Evolutionary conservation across 2,329 filamentous ascomycete species (phyloP), one percentile per base, ranked within the genome.

Genomic region (Apiospora rasikravindrae): DNA sequence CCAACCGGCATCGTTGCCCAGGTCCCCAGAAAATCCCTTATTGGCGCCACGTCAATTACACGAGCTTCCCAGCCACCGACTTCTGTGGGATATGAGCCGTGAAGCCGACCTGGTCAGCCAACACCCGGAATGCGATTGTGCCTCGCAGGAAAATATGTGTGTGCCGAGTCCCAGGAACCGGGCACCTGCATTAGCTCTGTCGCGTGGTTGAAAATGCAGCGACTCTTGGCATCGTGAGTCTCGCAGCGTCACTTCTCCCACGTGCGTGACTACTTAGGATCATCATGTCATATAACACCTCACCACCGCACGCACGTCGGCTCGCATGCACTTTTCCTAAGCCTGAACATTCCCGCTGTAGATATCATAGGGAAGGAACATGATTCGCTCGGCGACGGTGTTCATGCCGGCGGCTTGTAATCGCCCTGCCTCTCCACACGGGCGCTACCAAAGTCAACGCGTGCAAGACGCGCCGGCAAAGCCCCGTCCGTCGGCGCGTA

Each of bases 181-280:
- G 57, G 57, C 57, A 40, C 57, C 33, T 64, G 57, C 57, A 64
- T 40, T 64, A 64, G 57, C 57, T 64, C 33, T 22, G 57, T 40
- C 22, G 33, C 19, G 57, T 29, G 19, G 57, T 29, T 8, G 2
- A 40, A 22, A 64, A 40, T 64, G 33, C 19, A 40, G 33, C 57
- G 33, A 64, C 45, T 64, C 53, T 61, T 61, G 53, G 53, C 53
- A 61, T 61, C 53, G 57, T 24, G 57, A 64, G 57, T n/a, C 8
- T 40, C 16, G 33, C 16, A n/a, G 53, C 40, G 40, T 42, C 40
- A 42, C 40, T 42, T 42, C 40, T 7, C 40, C 40, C 40, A 42
- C 44, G 19, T 45, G 44, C 4, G 4, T 22, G 7, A 5, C 2
- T 37, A 33, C 33, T 37, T 37, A 37, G 1, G 1, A 24, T n/a